These are phyloP conservation scores for Candida boleticola DNA, from an alignment of 805 yeast genomes.

Conservation along the genomic window DNA sequence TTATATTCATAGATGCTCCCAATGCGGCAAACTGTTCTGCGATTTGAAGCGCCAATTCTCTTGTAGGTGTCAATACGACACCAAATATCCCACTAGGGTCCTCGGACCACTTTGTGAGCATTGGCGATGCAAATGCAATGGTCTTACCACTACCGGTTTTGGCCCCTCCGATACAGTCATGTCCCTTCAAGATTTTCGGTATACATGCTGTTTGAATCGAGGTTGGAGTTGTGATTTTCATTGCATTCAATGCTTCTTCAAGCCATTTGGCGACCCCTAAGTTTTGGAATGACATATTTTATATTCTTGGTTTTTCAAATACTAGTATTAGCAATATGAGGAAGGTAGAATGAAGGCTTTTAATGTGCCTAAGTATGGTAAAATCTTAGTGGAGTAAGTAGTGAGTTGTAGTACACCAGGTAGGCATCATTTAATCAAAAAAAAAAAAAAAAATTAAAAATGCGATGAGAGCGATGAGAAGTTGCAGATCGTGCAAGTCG, in stretches of 20 bases:
- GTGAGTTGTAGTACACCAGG: no score
- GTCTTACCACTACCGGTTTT: conserved; percentile 98
- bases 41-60: conserved; percentile 94
- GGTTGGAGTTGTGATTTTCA: conserved; percentile 83
- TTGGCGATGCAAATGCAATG: conserved; percentile 96
- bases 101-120: conserved; percentile 89
- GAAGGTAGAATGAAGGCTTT: no score
- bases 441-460: no score
- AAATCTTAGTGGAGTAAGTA: no score
- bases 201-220: conserved; percentile 86
- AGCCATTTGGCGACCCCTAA: conserved; percentile 89
- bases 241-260: conserved; percentile 70
- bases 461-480: no score
- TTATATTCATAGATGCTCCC: conserved; percentile 85
- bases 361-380: no score
- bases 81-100: conserved; percentile 95
- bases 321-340: neutral
- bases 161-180: conserved; percentile 97
- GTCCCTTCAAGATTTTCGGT: conserved; percentile 77
- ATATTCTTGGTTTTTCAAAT: no score
- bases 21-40: conserved; percentile 95
- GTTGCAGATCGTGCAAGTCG: no score
- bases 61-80: conserved; percentile 81
- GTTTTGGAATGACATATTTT: conserved; percentile 46
- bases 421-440: no score